Conservation (phyloP, 805 yeast genomes). For the Kurtzmaniella cleridarum region DNA sequence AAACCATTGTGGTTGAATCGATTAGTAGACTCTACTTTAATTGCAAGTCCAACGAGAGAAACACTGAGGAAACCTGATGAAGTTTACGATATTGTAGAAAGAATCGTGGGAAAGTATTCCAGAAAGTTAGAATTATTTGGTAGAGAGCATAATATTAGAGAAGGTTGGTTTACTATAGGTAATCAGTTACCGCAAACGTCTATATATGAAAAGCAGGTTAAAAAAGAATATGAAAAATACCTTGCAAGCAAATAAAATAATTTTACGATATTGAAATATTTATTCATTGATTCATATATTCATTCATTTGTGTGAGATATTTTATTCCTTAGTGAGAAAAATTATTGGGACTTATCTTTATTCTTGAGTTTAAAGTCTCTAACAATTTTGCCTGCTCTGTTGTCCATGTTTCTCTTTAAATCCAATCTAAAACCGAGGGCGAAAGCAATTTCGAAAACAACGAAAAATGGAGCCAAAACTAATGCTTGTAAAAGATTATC, state of each 20-base stretch:
- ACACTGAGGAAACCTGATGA: slow-evolving; percentile 92
- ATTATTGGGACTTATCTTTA: no score
- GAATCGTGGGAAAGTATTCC: slow-evolving; percentile 72
- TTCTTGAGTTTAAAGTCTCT: slow-evolving; percentile 25
- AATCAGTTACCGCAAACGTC: slow-evolving; percentile 63
- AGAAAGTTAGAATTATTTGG: slow-evolving; percentile 89
- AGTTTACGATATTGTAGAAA: slow-evolving; percentile 74
- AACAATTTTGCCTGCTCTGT: slow-evolving; percentile 36
- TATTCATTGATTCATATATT: no score
- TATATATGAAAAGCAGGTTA: slow-evolving; percentile 55
- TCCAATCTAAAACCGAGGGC: slow-evolving; percentile 55
- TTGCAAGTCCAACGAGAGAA: slow-evolving; percentile 82
- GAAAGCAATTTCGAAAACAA: slow-evolving; percentile 71
- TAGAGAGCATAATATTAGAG: slow-evolving; percentile 74
- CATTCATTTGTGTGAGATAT: no score
- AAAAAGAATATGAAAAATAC: slow-evolving; percentile 30
- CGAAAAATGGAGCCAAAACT: slow-evolving; percentile 88
- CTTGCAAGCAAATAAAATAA: slow-evolving; percentile 3
- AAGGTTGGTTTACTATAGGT: slow-evolving; percentile 88
- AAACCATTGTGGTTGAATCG: slow-evolving; percentile 64
- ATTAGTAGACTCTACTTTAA: slow-evolving; percentile 65
- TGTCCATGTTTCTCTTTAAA: slow-evolving; percentile 46
- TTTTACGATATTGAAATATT: no score
- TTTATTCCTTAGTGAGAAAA: no score
- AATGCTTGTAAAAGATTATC: slow-evolving; percentile 82